These are phyloP conservation scores for Kodamaea kaohsiungensis DNA, from an alignment of 805 yeast genomes.

Conservation along the genomic window DNA sequence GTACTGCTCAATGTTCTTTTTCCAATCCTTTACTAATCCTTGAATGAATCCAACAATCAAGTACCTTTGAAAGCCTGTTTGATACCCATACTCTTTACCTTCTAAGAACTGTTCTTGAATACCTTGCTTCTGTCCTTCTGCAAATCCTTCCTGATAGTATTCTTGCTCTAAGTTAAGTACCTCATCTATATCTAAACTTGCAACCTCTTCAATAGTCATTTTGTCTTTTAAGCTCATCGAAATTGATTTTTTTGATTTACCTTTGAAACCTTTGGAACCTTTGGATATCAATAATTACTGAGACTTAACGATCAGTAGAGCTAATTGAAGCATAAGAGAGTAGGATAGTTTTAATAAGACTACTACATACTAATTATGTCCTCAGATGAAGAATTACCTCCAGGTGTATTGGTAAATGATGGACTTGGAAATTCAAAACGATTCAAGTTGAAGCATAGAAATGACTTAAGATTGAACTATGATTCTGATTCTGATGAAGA, in stretches of 20 bases:
- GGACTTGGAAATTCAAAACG: constrained; percentile 13
- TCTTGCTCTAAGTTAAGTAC: constrained; percentile 61
- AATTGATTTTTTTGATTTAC: not conserved
- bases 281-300: not conserved
- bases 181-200: constrained; percentile 42
- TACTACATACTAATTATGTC: constrained; percentile 3
- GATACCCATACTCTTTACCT: constrained; percentile 84
- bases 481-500: constrained; percentile 26
- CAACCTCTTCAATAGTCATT: constrained; percentile 3
- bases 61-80: constrained; percentile 72
- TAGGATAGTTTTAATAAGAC: too few relatives aligned
- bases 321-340: too few relatives aligned
- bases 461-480: constrained; percentile 20
- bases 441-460: constrained; percentile 17
- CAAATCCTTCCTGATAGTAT: constrained; percentile 65
- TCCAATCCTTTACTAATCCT: constrained; percentile 48
- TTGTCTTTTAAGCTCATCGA: not conserved
- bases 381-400: constrained; percentile 1
- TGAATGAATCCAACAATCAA: constrained; percentile 67
- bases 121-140: constrained; percentile 69
- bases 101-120: constrained; percentile 60
- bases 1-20: constrained; percentile 18
- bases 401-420: constrained; percentile 9
- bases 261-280: too few relatives aligned
- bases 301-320: not conserved